Percentiles rank a stretch among this genome's conserved stretches.
phyloP scores from a whole-genome alignment of 192 early-diverging fungal species.

The Coemansia guatemalensis region DNA sequence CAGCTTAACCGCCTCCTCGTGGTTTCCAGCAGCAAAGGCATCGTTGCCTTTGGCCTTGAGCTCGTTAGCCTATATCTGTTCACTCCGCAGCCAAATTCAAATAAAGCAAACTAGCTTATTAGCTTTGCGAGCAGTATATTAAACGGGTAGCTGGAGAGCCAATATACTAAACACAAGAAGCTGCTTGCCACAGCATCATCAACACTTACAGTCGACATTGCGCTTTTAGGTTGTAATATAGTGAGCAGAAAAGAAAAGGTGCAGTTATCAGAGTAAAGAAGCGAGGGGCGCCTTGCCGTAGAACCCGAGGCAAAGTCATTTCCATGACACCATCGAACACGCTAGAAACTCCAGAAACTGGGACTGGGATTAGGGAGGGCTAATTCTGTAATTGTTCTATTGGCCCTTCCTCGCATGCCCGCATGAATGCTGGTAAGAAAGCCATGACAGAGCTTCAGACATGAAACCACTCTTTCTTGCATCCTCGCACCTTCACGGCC shows the following conservation, averaged over 20 bases:
- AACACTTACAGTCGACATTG: slow-evolving; percentile 35
- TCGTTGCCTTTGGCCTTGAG: slow-evolving; percentile 81
- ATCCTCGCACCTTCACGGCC: too few relatives aligned
- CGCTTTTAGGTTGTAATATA: not conserved
- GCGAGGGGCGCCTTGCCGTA: too few relatives aligned
- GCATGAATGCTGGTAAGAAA: too few relatives aligned
- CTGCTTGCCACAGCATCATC: too few relatives aligned
- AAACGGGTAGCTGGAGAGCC: too few relatives aligned
- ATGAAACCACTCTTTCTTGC: too few relatives aligned
- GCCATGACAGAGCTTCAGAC: too few relatives aligned
- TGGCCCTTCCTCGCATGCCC: not conserved
- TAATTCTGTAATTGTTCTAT: not conserved
- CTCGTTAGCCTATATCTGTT: slow-evolving; percentile 59
- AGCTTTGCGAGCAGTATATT: too few relatives aligned
- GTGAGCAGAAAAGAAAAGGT: slow-evolving; percentile 1
- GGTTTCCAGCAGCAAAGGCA: slow-evolving; percentile 78
- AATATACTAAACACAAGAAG: too few relatives aligned
- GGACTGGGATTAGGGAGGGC: not conserved
- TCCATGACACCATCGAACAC: too few relatives aligned
- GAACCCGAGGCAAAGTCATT: too few relatives aligned
- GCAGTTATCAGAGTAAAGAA: not conserved
- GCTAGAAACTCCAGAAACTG: slow-evolving; percentile 11
- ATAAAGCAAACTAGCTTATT: not conserved
- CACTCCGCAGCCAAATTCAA: not conserved
- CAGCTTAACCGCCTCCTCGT: slow-evolving; percentile 69